Base-by-base conservation (phyloP, 148 eudicot genomes). In the Rhododendron simsii region DNA sequence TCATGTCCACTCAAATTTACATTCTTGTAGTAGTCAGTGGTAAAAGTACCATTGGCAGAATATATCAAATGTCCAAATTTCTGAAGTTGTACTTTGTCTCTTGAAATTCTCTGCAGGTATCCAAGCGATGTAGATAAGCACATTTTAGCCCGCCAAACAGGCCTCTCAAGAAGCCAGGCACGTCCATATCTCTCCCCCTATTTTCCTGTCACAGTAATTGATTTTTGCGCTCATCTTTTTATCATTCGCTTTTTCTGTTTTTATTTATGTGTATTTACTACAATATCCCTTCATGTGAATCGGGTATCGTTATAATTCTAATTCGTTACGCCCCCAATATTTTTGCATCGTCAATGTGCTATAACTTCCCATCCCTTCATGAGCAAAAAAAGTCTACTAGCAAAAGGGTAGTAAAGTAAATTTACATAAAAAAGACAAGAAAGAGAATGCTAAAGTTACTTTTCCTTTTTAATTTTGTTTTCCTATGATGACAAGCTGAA, bases 71-170 rank as follows among this genome's bases (percentile, higher is more conserved):
- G 45, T 30, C 15, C 15, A 23, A 47, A 45, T 45, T 84, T 18
- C 47, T 48, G 15, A 44, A 9, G 3, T 5, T 21, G 78, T 30
- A 83, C 28, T 76, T 16, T 76, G 80, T 84, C 13, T 75, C 81
- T 23, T 76, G 81, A 37, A 51, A 73, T n/a, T 50, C 84, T 92
- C 82, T 92, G 86, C 93, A 97, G 99, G 95, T 97, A 97, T 87
- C 99, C 99, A 47, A 95, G 96, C 85, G 99, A 95, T 91, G 98
- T 97, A 0, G 99, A 97, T 91, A 97, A 97, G 83, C 99, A 97
- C 87, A 94, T 97, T 73, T 89, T 97, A 89, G 96, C 99, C 30
- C 94, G 98, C 86, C 98, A 95, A 92, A 95, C 99, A 10, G 98
- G 98, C 78, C 99, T 97, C 84, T 88, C 98, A 79, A 92, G 99